Evolutionary conservation across 805 yeast genomes (phyloP).

Genomic region (Wickerhamomyces sydowiorum): DNA sequence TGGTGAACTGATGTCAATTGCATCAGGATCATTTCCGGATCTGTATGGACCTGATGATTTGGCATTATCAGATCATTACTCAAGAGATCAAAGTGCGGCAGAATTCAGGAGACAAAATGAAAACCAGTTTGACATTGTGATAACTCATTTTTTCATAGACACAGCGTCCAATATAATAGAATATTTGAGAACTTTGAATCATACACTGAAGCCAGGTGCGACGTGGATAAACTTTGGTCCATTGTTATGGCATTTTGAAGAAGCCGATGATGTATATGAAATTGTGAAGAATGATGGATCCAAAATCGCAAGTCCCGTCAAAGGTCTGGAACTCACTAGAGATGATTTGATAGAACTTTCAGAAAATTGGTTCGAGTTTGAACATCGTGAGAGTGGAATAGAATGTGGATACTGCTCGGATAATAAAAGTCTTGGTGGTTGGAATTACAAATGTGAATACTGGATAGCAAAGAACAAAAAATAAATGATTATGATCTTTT

Average conservation of each 20-base stretch:
- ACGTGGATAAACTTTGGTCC: conserved; percentile 68
- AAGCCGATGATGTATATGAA: conserved; percentile 30
- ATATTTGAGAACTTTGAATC: conserved; percentile 42
- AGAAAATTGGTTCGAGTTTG: conserved; percentile 44
- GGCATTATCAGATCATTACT: conserved; percentile 10
- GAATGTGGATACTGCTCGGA: conserved; percentile 52
- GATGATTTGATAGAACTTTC: conserved; percentile 49
- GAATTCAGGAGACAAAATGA: conserved; percentile 37
- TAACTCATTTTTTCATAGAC: conserved; percentile 59
- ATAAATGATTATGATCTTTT: not conserved
- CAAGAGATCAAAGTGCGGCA: conserved; percentile 29
- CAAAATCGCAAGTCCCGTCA: conserved; percentile 27
- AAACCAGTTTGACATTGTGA: conserved; percentile 37
- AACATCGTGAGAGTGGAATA: conserved; percentile 36
- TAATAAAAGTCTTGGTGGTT: conserved; percentile 42
- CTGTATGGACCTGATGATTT: conserved; percentile 46
- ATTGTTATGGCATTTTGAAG: conserved; percentile 66
- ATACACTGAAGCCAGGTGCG: conserved; percentile 40
- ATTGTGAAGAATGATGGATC: conserved; percentile 15
- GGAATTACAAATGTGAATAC: conserved; percentile 56
- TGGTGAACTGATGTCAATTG: conserved; percentile 57
- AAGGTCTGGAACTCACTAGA: conserved; percentile 54
- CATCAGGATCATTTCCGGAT: conserved; percentile 68
- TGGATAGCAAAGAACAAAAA: conserved; percentile 50
- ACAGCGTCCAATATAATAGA: conserved; percentile 57